Base-by-base conservation (phyloP, 805 yeast genomes). In the Ogataea populi-albae region DNA sequence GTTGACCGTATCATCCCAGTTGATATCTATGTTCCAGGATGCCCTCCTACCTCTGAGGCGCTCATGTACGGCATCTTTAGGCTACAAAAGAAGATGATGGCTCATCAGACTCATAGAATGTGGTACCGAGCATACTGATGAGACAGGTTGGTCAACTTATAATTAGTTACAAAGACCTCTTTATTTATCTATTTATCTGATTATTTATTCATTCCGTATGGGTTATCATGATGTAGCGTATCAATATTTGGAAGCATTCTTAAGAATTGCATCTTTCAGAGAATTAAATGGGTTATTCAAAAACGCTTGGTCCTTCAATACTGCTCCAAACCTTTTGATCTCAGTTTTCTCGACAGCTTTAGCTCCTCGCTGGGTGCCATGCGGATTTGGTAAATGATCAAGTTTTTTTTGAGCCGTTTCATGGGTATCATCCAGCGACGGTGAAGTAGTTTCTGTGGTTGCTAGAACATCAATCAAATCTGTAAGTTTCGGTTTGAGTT, bases 31-130 rank as follows among this genome's bases (percentile, higher is more conserved):
- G 95, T 86, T 35, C 95, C 95, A 14, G 95, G 95, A 7, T 86
- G 95, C 65, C 95, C 95, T 18, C 95, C 95, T 23, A 83, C 94
- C 17, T 75, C 89, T 35, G 95, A 86, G 66, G 95, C 95, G 3
- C 78, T 86, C 63, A 76, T 86, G 88, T 86, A 86, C 60, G 95
- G 95, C 41, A 81, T 86, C 22, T 82, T 86, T 73, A 89, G 83
- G 66, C 70, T 86, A 51, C 95, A 86, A 64, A 83, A 83, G 78
- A 86, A 86, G 73, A 86, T 86, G 88, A 77, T 86, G 75, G 75
- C 75, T 58, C 80, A 83, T 45, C 79, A 81, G 62, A 76, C 81
- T 50, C 83, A 89, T 41, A 73, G 95, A 62, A 73, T 86, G 73
- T 85, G 94, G 95, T 85, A 85, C 70, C 77, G 94, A 66, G 53